Percentiles rank a stretch among this genome's conserved stretches.
Conservation (phyloP, 106 monocot genomes). For the Chionographis japonica region DNA sequence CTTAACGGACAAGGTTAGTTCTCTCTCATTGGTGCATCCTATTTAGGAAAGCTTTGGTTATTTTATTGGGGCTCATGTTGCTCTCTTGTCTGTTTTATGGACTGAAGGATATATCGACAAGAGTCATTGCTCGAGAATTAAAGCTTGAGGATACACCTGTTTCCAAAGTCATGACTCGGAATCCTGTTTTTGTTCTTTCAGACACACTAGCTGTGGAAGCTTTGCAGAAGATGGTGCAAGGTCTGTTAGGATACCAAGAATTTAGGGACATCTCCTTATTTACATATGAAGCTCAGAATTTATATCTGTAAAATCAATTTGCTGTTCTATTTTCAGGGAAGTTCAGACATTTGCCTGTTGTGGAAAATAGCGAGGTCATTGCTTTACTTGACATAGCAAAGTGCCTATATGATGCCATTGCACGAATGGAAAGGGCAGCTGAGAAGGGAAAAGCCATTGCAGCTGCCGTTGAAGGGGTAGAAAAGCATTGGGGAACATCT, state of each 20-base stretch:
- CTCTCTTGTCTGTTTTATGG: not conserved
- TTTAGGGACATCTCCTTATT: no score
- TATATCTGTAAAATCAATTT: not conserved
- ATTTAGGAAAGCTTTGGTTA: not conserved
- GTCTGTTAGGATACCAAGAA: no score
- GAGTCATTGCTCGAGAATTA: constrained; percentile 66
- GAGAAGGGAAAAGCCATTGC: constrained; percentile 88
- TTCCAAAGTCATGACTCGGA: constrained; percentile 81
- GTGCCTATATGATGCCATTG: constrained; percentile 91
- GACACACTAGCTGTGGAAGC: constrained; percentile 84
- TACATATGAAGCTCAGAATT: not conserved
- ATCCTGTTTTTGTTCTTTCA: constrained; percentile 83
- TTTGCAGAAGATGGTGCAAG: constrained; percentile 90
- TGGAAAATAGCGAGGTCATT: constrained; percentile 91
- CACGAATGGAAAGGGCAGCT: constrained; percentile 77
- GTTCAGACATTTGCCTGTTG: constrained; percentile 91
- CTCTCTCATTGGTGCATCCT: constrained; percentile 1
- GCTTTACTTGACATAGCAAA: constrained; percentile 87
- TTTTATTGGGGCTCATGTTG: constrained; percentile 3
- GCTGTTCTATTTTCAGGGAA: constrained; percentile 48
- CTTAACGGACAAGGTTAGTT: constrained; percentile 69
- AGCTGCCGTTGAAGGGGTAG: constrained; percentile 82
- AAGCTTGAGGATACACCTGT: constrained; percentile 75
- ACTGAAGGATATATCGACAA: constrained; percentile 65
- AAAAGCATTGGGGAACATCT: constrained; percentile 73